Evolutionary conservation across 2,329 filamentous ascomycete species (phyloP).

Genomic region (Microsporum canis): DNA sequence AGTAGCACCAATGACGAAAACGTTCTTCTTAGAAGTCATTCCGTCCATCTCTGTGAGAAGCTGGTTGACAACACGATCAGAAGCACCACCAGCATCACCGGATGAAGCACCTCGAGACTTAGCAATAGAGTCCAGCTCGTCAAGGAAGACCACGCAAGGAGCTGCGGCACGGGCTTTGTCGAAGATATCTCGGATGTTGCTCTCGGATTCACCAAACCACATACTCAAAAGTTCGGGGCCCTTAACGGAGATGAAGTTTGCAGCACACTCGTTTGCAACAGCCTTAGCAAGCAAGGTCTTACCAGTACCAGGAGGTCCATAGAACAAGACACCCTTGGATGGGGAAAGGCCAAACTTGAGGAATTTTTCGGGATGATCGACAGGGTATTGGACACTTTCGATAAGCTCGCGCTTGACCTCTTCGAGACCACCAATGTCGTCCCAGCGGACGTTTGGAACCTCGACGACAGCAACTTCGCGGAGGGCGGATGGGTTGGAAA

Average conservation of each 20-base stretch:
- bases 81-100: constrained; percentile 93
- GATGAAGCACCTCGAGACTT: constrained; percentile 97
- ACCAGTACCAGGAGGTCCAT: constrained; percentile 98
- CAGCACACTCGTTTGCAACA: constrained; percentile 96
- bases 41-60: constrained; percentile 99
- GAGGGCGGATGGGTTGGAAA: constrained; percentile 96
- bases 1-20: constrained; percentile 97
- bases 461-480: constrained; percentile 98
- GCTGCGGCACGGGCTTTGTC: constrained; percentile 98
- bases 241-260: constrained; percentile 99
- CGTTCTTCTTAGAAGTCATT: constrained; percentile 99
- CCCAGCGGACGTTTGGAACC: constrained; percentile 98
- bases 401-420: constrained; percentile 98
- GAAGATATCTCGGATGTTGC: constrained; percentile 99
- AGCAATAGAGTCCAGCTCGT: constrained; percentile 96
- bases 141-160: constrained; percentile 96
- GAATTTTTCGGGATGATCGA: constrained; percentile 99
- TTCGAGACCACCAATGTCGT: constrained; percentile 97
- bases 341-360: constrained; percentile 99
- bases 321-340: constrained; percentile 96
- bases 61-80: constrained; percentile 99
- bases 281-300: constrained; percentile 99
- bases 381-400: constrained; percentile 96
- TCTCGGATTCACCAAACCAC: constrained; percentile 99
- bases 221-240: constrained; percentile 96